Evolutionary conservation across 1,284 basidiomycete species (phyloP), one percentile per base, ranked within the genome.

Genomic region (Schizophyllum amplum): DNA sequence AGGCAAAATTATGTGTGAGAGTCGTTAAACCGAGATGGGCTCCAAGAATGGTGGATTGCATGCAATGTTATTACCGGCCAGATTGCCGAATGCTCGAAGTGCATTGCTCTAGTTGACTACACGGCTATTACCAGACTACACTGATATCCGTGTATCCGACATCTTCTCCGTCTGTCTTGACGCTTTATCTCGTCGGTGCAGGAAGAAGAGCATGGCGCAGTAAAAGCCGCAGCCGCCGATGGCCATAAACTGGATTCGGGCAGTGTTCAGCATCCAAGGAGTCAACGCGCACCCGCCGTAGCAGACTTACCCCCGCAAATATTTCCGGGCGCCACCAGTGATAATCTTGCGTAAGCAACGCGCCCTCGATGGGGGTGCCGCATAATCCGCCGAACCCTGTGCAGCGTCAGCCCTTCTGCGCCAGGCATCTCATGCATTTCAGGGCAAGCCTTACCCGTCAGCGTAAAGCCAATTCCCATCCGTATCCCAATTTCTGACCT

Each of bases 401-500:
- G 47, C n/a, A 33, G 5, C 9, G 24, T 50, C 1, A 4, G 5
- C 20, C 15, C 21, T 22, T 6, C n/a, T n/a, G n/a, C n/a, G n/a
- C n/a, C n/a, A 53, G 24, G 13, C 5, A 2, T 6, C 5, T 4
- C 25, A 24, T 9, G 25, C 17, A 26, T 21, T 21, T 26, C 21
- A 22, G 23, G 3, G 21, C 13, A 24, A 4, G 46, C 22, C n/a
- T 48, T 9, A 42, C 33, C 33, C 17, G 33, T 17, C 13, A 9
- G 20, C 24, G 21, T 50, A 23, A 17, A 15, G 27, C 42, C 21
- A 5, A 52, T 17, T 50, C 51, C 23, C 33, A 15, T n/a, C 4
- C 46, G 58, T 53, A 47, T 66, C 65, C 72, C 72, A 5, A 74
- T 62, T 49, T 74, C 70, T 11, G 68, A 67, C 17, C 67, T 55